These are phyloP conservation scores for Lathyrus oleraceus DNA, from an alignment of 306 rosid species.

Conservation along the genomic window DNA sequence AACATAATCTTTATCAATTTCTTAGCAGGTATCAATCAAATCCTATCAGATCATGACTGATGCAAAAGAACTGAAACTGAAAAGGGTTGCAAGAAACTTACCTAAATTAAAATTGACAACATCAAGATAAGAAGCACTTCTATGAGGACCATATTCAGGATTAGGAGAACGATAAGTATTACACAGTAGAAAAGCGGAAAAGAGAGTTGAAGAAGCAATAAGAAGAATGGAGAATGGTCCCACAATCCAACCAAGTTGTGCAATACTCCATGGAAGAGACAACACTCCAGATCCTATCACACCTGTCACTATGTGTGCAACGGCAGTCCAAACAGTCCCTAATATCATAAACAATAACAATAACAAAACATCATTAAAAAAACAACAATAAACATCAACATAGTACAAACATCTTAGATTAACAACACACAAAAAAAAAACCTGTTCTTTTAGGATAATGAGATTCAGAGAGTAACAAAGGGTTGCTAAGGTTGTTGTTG, in stretches of 20 bases:
- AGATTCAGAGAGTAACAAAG: no score
- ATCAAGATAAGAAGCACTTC: conserved; percentile 46
- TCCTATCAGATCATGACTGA: background rate
- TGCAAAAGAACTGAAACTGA: background rate
- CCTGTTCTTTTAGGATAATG: no score
- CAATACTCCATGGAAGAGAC: conserved; percentile 56
- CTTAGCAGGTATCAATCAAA: background rate
- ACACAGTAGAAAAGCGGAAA: conserved; percentile 49
- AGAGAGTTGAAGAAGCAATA: conserved; percentile 47
- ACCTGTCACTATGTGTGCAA: conserved; percentile 58
- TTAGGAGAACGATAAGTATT: conserved; percentile 50
- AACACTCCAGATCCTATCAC: conserved; percentile 64
- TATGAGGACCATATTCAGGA: conserved; percentile 45
- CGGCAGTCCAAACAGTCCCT: conserved; percentile 61
- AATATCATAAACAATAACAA: background rate
- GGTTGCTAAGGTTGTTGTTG: no score
- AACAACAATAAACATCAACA: no score
- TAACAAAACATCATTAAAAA: background rate
- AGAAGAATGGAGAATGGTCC: conserved; percentile 47
- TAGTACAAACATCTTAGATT: no score
- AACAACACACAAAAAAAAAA: no score
- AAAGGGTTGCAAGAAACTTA: background rate
- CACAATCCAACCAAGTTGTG: conserved; percentile 63
- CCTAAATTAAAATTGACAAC: conserved; percentile 47
- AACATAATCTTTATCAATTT: background rate